These are phyloP conservation scores for Phaeosphaeriaceae sp. DNA, from an alignment of 2,329 filamentous ascomycete genomes.

Conservation along the genomic window DNA sequence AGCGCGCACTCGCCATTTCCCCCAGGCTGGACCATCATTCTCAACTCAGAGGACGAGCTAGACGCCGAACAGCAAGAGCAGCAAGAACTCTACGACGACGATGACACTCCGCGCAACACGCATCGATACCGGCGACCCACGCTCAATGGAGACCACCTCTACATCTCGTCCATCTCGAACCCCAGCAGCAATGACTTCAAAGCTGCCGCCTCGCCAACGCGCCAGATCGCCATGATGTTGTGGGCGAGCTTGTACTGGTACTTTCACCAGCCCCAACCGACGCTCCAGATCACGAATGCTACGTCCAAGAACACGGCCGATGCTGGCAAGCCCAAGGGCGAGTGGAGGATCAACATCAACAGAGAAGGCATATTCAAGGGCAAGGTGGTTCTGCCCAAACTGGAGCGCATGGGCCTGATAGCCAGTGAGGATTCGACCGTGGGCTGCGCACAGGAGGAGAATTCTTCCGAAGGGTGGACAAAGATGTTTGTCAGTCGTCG, in stretches of 20 bases:
- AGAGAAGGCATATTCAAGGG: constrained; percentile 88
- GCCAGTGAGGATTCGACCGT: constrained; percentile 77
- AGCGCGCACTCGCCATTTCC: constrained; percentile 73
- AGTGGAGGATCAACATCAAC: constrained; percentile 86
- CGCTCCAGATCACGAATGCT: constrained; percentile 67
- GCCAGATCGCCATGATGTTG: constrained; percentile 95
- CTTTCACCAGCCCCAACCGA: constrained; percentile 84
- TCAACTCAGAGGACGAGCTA: constrained; percentile 69
- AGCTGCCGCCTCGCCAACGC: constrained; percentile 78
- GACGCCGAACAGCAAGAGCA: constrained; percentile 35
- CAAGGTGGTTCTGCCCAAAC: constrained; percentile 82
- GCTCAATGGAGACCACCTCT: constrained; percentile 79
- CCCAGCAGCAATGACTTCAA: constrained; percentile 82
- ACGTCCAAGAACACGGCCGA: constrained; percentile 69
- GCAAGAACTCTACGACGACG: constrained; percentile 39
- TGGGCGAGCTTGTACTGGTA: constrained; percentile 97
- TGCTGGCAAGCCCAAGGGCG: constrained; percentile 76
- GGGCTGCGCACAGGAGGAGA: constrained; percentile 68
- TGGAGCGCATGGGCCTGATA: constrained; percentile 91
- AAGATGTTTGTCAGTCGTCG: constrained; percentile 82
- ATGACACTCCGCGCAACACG: constrained; percentile 52
- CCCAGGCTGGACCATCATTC: constrained; percentile 86
- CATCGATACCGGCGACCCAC: constrained; percentile 78
- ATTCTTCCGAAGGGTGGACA: constrained; percentile 71
- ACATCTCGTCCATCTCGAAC: constrained; percentile 90